Evolutionary conservation across 495 filamentous ascomycete species (phyloP).

Genomic region (Cercophora samala): DNA sequence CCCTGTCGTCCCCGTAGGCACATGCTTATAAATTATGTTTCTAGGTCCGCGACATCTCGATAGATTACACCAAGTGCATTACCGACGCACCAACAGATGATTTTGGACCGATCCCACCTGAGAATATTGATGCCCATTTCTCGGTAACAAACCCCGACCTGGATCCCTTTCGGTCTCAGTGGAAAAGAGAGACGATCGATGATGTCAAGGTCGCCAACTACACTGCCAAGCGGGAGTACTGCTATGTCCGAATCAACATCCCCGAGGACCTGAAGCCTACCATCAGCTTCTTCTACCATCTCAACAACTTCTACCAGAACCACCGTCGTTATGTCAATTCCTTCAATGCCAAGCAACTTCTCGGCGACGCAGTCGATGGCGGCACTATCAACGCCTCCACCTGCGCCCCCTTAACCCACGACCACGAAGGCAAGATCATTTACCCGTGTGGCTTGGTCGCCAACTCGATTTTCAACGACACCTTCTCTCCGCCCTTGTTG

Average conservation of each 20-base stretch:
- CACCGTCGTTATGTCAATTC: slow-evolving; percentile 94
- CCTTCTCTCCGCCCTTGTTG: slow-evolving; percentile 61
- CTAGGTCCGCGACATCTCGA: slow-evolving; percentile 78
- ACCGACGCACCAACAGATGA: slow-evolving; percentile 42
- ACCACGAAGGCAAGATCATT: slow-evolving; percentile 61
- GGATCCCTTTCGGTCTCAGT: slow-evolving; percentile 31
- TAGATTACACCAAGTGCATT: slow-evolving; percentile 84
- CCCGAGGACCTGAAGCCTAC: slow-evolving; percentile 74
- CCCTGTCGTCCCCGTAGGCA: neutral
- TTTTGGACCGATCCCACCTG: slow-evolving; percentile 46
- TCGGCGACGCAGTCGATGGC: slow-evolving; percentile 63
- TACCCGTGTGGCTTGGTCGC: slow-evolving; percentile 96
- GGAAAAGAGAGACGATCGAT: slow-evolving; percentile 21
- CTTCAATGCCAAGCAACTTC: slow-evolving; percentile 76
- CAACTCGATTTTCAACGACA: slow-evolving; percentile 96
- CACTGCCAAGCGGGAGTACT: slow-evolving; percentile 36
- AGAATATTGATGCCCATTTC: slow-evolving; percentile 63
- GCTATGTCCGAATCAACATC: slow-evolving; percentile 71
- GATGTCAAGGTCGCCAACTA: slow-evolving; percentile 26
- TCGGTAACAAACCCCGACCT: slow-evolving; percentile 25
- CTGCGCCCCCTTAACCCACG: slow-evolving; percentile 70
- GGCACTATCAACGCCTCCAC: slow-evolving; percentile 58
- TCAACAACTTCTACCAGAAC: slow-evolving; percentile 99
- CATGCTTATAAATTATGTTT: slow-evolving; percentile 33
- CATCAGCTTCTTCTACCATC: slow-evolving; percentile 86